A percentile compares a stretch with the other conserved stretches of the same genome.
Evolutionary conservation across 371 early-diverging fungal species (phyloP).

Genomic region (Entomophthora muscae): DNA sequence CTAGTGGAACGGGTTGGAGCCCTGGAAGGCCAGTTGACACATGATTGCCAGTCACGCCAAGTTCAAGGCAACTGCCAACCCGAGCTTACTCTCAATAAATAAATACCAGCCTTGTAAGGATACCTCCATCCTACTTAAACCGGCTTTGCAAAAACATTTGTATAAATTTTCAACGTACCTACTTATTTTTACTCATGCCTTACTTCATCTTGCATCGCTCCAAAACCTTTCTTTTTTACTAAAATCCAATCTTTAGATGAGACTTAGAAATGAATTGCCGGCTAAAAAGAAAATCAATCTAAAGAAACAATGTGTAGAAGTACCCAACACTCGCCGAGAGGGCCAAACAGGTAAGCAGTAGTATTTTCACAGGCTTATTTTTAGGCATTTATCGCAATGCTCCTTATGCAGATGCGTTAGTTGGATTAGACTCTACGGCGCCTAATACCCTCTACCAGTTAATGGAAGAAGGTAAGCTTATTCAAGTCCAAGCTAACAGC

Average conservation of each 20-base stretch:
- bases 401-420: background rate
- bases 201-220: too few relatives aligned
- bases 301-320: background rate
- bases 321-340: background rate
- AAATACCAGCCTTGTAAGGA: too few relatives aligned
- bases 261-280: background rate
- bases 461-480: background rate
- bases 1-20: too few relatives aligned
- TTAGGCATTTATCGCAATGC: constrained; percentile 1
- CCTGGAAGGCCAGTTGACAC: too few relatives aligned
- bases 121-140: too few relatives aligned
- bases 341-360: constrained; percentile 3
- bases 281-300: background rate
- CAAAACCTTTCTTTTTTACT: too few relatives aligned
- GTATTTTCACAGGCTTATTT: background rate
- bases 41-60: too few relatives aligned
- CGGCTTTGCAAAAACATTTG: too few relatives aligned
- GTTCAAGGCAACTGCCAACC: too few relatives aligned
- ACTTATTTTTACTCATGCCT: too few relatives aligned
- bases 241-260: background rate
- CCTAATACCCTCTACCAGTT: constrained; percentile 1
- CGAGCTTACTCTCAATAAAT: too few relatives aligned
- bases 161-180: too few relatives aligned
- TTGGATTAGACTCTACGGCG: background rate
- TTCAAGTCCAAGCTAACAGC: background rate